Percentiles rank a stretch among this genome's conserved stretches.
Conservation (phyloP, 768 basidiomycete species). For the Serendipita indica region DNA sequence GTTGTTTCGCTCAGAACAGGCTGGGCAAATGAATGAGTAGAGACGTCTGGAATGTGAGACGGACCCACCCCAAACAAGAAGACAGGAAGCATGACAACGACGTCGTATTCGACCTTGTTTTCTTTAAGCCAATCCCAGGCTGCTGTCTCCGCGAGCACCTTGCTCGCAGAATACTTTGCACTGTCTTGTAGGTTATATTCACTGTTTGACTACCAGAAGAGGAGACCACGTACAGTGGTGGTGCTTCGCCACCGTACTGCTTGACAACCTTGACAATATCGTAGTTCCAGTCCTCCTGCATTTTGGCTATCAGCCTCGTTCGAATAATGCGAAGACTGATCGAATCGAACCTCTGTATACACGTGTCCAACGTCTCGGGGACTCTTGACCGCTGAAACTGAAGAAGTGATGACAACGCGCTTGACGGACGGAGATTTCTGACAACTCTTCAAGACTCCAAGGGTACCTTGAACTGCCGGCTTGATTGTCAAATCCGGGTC, state of each 20-base stretch:
- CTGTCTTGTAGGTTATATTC: too few relatives aligned
- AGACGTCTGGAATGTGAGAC: too few relatives aligned
- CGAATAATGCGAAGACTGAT: neutral
- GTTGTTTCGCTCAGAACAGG: neutral
- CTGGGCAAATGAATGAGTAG: neutral
- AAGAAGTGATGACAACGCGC: constrained; percentile 24
- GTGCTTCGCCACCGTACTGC: neutral
- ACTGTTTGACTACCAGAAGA: too few relatives aligned
- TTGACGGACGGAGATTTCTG: constrained; percentile 19
- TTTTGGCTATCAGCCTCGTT: neutral
- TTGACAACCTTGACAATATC: neutral
- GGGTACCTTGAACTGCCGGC: constrained; percentile 25
- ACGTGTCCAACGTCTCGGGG: constrained; percentile 13
- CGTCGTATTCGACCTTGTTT: neutral
- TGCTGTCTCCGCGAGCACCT: neutral
- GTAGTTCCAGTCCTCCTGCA: constrained; percentile 10
- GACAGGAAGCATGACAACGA: neutral
- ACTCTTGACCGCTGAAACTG: constrained; percentile 22
- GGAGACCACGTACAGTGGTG: too few relatives aligned
- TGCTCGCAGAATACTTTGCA: constrained; percentile 4
- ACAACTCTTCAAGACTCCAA: constrained; percentile 21
- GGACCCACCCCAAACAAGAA: neutral
- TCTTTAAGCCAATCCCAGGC: constrained; percentile 5
- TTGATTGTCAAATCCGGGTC: constrained; percentile 19
- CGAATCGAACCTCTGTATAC: constrained; percentile 15